Conservation (phyloP, 2,329 filamentous ascomycete genomes). For the Alternaria sp. region DNA sequence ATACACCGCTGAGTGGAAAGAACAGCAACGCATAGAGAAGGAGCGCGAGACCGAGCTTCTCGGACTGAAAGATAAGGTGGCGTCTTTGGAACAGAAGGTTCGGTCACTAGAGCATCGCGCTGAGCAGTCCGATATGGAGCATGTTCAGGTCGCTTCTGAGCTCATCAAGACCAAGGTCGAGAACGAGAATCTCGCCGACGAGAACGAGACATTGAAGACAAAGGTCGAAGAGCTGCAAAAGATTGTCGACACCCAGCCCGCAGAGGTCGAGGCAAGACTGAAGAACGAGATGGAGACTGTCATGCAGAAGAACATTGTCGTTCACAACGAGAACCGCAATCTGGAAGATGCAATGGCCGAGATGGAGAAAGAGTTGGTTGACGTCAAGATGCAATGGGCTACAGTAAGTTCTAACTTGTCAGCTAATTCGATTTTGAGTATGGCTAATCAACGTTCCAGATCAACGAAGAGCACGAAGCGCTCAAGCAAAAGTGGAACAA, state of each 20-base stretch:
- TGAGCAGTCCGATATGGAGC: constrained; percentile 87
- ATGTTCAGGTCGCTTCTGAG: constrained; percentile 89
- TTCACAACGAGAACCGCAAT: constrained; percentile 89
- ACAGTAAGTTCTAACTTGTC: constrained; percentile 70
- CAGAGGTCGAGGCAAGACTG: constrained; percentile 83
- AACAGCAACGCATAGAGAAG: constrained; percentile 82
- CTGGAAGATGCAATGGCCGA: constrained; percentile 90
- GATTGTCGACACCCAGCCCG: constrained; percentile 88
- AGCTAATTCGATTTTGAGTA: neutral
- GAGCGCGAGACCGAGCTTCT: constrained; percentile 85
- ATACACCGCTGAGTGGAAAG: constrained; percentile 91
- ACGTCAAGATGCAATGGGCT: constrained; percentile 93
- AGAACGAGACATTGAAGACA: constrained; percentile 85
- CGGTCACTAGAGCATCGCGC: constrained; percentile 86
- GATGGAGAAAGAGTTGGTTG: constrained; percentile 90
- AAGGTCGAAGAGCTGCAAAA: constrained; percentile 85
- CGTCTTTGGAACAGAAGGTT: constrained; percentile 75
- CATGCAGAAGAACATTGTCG: constrained; percentile 90
- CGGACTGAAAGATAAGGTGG: constrained; percentile 65
- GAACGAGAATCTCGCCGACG: constrained; percentile 86
- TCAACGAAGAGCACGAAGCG: constrained; percentile 58
- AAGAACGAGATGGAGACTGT: constrained; percentile 87
- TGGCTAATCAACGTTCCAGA: constrained; percentile 45
- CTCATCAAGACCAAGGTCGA: constrained; percentile 91
- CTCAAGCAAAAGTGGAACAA: constrained; percentile 60